Evolutionary conservation across 805 yeast genomes (phyloP), one percentile per base, ranked within the genome.

Genomic region (Yueomyces sinensis): DNA sequence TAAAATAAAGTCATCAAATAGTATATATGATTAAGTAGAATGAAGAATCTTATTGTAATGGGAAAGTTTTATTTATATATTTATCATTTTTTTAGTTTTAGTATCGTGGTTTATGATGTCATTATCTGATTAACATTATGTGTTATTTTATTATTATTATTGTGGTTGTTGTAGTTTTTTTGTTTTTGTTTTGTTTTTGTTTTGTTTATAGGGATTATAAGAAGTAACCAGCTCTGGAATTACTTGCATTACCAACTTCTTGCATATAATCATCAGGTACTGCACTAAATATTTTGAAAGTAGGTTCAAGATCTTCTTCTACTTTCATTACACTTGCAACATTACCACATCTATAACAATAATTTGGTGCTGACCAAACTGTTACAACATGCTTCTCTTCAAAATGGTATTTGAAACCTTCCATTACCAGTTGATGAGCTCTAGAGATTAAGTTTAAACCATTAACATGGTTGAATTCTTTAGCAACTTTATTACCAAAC

Each of bases 351-450:
- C 97, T 69, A 60, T 89, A 89, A 63, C 97, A 87, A 62, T 87
- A 87, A 58, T 87, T 87, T 31, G 97, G 97, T 14, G 96, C 96
- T 9, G 87, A 76, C 97, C 97, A 89, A 27, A 89, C 97, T 1
- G 98, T 89, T 27, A 89, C 98, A 34, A 89, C 96, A 52, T 83
- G 94, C 50, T 86, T 83, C 45, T 89, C 95, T 41, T 86, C 84
- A 63, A 91, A 91, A 61, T 91, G 97, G 56, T 87, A 91, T 46
- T 89, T 73, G 68, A 84, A 89, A 2, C 98, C 98, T 56, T 89
- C 98, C 95, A 91, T 93, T 16, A 91, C 97, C 57, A 89, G 72
- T 60, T 89, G 98, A 62, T 89, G 98, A 0, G 97, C 97, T 48
- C 98, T 70, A 9, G 98, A 96, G 38, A 89, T 86, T 45, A 89